Conservation (phyloP, 2,329 filamentous ascomycete genomes). For the Xylaria digitata region DNA sequence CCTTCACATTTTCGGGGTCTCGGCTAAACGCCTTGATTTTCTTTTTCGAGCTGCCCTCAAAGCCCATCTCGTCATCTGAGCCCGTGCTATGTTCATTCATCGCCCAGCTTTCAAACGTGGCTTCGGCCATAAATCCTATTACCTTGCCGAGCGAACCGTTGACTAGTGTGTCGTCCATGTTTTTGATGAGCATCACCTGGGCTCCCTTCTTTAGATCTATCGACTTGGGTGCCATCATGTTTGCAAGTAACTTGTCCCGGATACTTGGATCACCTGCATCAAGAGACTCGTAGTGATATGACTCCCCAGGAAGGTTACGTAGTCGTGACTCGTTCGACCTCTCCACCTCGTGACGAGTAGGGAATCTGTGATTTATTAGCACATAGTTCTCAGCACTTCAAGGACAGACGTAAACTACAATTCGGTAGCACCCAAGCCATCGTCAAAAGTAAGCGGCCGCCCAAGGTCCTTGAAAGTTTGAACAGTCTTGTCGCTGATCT, state of each 20-base stretch:
- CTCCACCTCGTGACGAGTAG: conserved; percentile 90
- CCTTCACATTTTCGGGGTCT: conserved; percentile 57
- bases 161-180: conserved; percentile 91
- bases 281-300: conserved; percentile 74
- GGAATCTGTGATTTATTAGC: conserved; percentile 67
- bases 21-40: conserved; percentile 66
- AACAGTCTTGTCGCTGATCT: conserved; percentile 80
- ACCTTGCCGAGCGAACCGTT: conserved; percentile 95
- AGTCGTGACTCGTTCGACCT: conserved; percentile 83
- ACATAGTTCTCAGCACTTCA: conserved; percentile 5
- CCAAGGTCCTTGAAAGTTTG: conserved; percentile 78
- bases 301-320: conserved; percentile 74
- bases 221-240: conserved; percentile 90
- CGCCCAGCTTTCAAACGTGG: conserved; percentile 52
- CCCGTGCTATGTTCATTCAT: conserved; percentile 52
- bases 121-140: conserved; percentile 74
- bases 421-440: conserved; percentile 85
- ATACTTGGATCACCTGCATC: conserved; percentile 79
- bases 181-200: conserved; percentile 99
- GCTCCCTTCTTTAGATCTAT: conserved; percentile 89
- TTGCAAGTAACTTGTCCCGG: conserved; percentile 81
- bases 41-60: conserved; percentile 59
- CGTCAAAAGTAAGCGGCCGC: conserved; percentile 76
- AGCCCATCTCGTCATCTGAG: conserved; percentile 56
- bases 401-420: conserved; percentile 58